Base-by-base conservation (phyloP, 768 basidiomycete genomes). In the Baorangia bicolor region DNA sequence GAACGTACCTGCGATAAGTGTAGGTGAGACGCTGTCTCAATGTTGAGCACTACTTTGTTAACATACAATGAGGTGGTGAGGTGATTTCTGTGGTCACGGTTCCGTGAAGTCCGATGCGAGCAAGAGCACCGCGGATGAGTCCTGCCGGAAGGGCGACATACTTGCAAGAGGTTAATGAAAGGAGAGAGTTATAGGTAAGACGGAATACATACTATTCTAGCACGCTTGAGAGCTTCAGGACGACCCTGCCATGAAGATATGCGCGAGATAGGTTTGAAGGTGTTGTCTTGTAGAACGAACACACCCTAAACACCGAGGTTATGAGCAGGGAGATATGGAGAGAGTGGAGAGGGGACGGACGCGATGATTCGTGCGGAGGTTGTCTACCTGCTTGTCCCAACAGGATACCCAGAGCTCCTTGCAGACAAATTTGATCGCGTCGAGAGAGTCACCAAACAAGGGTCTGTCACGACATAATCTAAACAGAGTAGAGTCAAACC, bases 331-430 rank as follows among this genome's bases (percentile, higher is more conserved):
- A 47, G 38, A 27, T 1, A 10, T 0, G 28, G 8, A 54, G 31
- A 31, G 4, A 23, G 25, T 16, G 3, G n/a, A 56, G 18, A 38
- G 18, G 23, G 16, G 18, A 74, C 84, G 38, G 66, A 94, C 94
- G 46, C 94, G 79, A 70, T 96, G 95, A 69, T 98, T 98, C 16
- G 94, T 98, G 42, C 94, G 83, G 55, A 98, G 74, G 70, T 98
- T 98, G 65, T 97, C 94, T 2, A 97, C 92, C 69, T 96, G 95
- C 68, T 95, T 95, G 49, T 94, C 90, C 87, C 92, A 97, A 53
- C 88, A 89, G 21, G 87, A 84, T 0, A 84, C 77, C 92, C 94
- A 98, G n/a, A 98, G 75, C 53, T 98, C 94, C 67, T 98, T 98
- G 76, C 94, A 98, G 54, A 98, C 81, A 66, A 97, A 97, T 71